These are phyloP conservation scores for Xeromyces bisporus DNA, from an alignment of 495 filamentous ascomycete genomes.

Conservation along the genomic window DNA sequence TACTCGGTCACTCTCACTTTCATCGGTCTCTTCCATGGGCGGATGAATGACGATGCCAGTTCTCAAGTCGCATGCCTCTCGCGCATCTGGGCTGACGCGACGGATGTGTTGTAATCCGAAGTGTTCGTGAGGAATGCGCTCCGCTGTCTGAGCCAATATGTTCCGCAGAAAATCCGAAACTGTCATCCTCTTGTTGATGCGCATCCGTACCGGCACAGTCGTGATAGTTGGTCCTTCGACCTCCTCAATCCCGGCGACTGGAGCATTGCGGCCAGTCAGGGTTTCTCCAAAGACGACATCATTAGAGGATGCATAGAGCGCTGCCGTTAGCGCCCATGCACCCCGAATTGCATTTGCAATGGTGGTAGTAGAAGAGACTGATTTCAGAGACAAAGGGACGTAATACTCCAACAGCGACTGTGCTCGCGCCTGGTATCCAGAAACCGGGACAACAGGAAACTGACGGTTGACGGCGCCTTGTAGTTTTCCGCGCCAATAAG, in stretches of 20 bases:
- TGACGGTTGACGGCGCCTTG: constrained; percentile 3
- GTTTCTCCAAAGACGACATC: constrained; percentile 23
- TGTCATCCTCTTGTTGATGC: constrained; percentile 10
- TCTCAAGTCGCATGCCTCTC: constrained; percentile 35
- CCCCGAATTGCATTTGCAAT: constrained; percentile 9
- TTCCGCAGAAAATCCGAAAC: constrained; percentile 22
- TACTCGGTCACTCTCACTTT: background rate
- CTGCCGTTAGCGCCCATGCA: constrained; percentile 19
- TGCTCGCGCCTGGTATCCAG: background rate
- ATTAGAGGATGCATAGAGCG: constrained; percentile 8
- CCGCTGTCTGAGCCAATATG: constrained; percentile 26
- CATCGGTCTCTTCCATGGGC: constrained; percentile 5
- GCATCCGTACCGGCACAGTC: constrained; percentile 38
- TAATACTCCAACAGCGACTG: background rate
- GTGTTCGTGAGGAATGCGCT: constrained; percentile 15
- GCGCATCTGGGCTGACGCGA: constrained; percentile 3
- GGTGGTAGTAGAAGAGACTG: constrained; percentile 1
- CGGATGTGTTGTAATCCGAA: constrained; percentile 9
- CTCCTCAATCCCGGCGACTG: constrained; percentile 4
- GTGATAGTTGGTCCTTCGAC: constrained; percentile 27
- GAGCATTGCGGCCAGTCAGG: constrained; percentile 9
- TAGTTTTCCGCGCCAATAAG: constrained; percentile 4
- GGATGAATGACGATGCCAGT: constrained; percentile 30
- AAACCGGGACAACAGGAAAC: constrained; percentile 6
- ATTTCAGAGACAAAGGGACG: background rate